Evolutionary conservation across 228 moss, liverwort and hornwort genomes (phyloP).

Genomic region (Sphagnum fallax): DNA sequence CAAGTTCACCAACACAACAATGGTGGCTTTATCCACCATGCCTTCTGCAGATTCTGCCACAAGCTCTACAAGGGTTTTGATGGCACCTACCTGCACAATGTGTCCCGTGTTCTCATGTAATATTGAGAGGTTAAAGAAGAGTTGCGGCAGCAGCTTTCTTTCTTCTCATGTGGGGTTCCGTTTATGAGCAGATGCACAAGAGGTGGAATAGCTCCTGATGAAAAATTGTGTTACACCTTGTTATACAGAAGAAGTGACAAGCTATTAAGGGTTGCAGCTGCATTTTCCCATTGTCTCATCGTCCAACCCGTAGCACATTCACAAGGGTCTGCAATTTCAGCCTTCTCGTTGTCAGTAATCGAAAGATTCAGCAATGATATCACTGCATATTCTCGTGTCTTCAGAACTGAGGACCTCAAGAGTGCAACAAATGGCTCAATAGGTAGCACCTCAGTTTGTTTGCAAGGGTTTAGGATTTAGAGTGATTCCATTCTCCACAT

Average conservation of each 20-base stretch:
- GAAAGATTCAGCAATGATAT: constrained; percentile 91
- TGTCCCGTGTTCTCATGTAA: constrained; percentile 88
- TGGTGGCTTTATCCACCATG: constrained; percentile 89
- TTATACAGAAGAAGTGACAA: constrained; percentile 96
- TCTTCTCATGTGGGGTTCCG: constrained; percentile 87
- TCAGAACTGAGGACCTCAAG: constrained; percentile 58
- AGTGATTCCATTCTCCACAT: constrained; percentile 88
- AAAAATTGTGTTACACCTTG: constrained; percentile 67
- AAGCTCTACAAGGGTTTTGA: constrained; percentile 86
- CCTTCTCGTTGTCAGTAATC: constrained; percentile 95
- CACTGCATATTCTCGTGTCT: constrained; percentile 88
- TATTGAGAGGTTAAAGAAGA: constrained; percentile 83
- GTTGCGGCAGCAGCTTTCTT: constrained; percentile 82
- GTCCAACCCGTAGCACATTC: constrained; percentile 71
- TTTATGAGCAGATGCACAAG: constrained; percentile 80
- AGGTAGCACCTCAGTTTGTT: constrained; percentile 65
- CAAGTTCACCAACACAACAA: constrained; percentile 87
- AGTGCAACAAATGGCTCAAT: constrained; percentile 76
- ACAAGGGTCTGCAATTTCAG: constrained; percentile 90
- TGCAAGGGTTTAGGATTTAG: constrained; percentile 31
- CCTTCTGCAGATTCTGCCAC: constrained; percentile 97
- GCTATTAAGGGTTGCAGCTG: constrained; percentile 87
- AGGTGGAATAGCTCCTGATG: constrained; percentile 86
- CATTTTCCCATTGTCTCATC: constrained; percentile 80
- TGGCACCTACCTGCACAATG: constrained; percentile 85